Evolutionary conservation across 192 early-diverging fungal species (phyloP).

Genomic region (Coemansia pectinata): DNA sequence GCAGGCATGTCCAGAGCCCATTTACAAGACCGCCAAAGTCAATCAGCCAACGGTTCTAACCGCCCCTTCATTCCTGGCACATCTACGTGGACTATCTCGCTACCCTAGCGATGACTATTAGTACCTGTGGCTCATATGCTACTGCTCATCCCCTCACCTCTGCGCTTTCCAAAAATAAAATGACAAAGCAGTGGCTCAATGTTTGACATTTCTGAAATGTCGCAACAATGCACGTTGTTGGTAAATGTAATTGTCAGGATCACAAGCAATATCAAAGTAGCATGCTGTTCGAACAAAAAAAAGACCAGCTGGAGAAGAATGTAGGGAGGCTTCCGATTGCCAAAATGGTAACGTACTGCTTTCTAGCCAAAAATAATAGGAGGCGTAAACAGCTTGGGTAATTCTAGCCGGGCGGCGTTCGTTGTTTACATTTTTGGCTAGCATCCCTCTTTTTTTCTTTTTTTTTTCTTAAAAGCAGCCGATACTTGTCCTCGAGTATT

Average conservation of each 20-base stretch:
- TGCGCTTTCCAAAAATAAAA: background rate
- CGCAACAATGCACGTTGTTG: background rate
- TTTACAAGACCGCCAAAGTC: background rate
- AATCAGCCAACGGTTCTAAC: background rate
- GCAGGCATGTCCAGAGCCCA: background rate
- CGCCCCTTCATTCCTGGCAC: background rate
- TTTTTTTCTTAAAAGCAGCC: background rate
- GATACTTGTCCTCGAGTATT: background rate
- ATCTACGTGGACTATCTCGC: background rate
- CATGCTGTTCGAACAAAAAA: background rate
- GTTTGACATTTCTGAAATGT: background rate
- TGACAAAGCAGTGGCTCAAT: background rate
- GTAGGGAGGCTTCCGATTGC: background rate
- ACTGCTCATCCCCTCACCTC: background rate
- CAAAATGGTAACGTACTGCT: background rate
- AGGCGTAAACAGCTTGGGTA: background rate
- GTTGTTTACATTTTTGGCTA: slow-evolving; percentile 1
- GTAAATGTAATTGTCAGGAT: background rate
- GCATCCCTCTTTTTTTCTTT: background rate
- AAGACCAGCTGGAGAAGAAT: background rate
- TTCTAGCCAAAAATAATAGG: background rate
- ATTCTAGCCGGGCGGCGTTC: background rate
- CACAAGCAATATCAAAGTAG: background rate
- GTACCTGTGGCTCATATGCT: background rate
- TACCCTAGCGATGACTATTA: background rate